Base-by-base conservation (phyloP, 352 stramenopile genomes). In the Blastocystis sp. region DNA sequence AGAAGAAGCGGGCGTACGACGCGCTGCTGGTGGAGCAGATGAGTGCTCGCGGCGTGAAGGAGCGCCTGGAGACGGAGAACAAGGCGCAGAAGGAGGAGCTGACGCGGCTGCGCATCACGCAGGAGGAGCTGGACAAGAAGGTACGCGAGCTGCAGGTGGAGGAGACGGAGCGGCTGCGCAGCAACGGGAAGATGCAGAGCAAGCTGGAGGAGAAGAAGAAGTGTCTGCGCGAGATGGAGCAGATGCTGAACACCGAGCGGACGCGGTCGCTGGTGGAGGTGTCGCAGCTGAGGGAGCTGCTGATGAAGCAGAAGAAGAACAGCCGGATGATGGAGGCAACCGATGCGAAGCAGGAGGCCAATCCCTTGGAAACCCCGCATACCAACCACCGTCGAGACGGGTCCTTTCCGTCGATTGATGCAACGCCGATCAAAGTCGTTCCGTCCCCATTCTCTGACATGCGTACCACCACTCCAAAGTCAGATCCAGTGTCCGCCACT, bases 161-260 rank as follows among this genome's bases (percentile, higher is more conserved):
- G 59, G 43, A 81, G 17, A 28, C 71, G 34, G 41, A 81, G 71
- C 34, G 38, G 11, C 19, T 81, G 52, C 48, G 71, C 11, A 9
- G 62, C n/a, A 81, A 17, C 23, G 71, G 71, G n/a, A 14, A 59
- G 19, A 40, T 81, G 59, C 71, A 61, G 34, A 45, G 45, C 21
- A 2, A 81, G 52, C 1, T 81, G 43, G 71, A 81, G 52, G 71
- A 81, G 56, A 81, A 81, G 40, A 81, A 48, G 59, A 59, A 53
- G 40, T 64, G 43, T 34, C 5, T 81, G 21, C 43, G 40, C 21
- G 71, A 81, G 19, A 81, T 81, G 71, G 59, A 81, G 21, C 28
- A 48, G 38, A 81, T 81, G 71, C n/a, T 81, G 52, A 64, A 52
- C 4, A 64, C 40, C 21, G 71, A 81, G 28, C 71, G 71, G 19